Base-by-base conservation (phyloP, 805 yeast species). In the Lachancea meyersii region DNA sequence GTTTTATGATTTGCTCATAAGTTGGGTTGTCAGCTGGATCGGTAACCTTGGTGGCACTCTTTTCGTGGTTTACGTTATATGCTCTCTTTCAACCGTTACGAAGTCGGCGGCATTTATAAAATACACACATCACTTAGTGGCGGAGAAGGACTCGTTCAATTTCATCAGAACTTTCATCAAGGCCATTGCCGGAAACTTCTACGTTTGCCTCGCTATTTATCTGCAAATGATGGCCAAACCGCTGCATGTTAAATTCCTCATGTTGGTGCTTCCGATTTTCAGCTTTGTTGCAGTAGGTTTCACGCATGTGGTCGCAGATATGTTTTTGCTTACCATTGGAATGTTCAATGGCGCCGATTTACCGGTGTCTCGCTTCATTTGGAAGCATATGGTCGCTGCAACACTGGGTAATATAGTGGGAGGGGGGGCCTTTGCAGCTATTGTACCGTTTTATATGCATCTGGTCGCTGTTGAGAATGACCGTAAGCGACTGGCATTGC, bases 281-380 rank as follows among this genome's bases (percentile, higher is more conserved):
- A 78, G 89, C 0, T 83, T 86, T 61, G 93, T 83, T n/a, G 53
- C 80, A 1, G 68, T 80, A 69, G 93, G 94, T 0, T 86, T 79
- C 61, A 78, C 86, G 2, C 94, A 86, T 57, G 77, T 79, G 1
- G 87, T 86, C 7, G 95, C 94, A 1, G 95, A 86, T 58, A 83
- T 86, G 93, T 80, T 70, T 50, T 50, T 82, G 41, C 57, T 81
- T 4, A 77, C 80, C 7, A 75, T 78, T 48, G 94, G 86, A 0
- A 62, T 83, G 56, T 69, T 84, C 37, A 82, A 82, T 60, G 76
- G 80, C 13, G 83, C 86, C 1, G 72, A 76, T 2, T 65, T 80
- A 7, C 67, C 81, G 0, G 86, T 82, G 28, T 84, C 80, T 0
- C 61, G 64, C 8, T 80, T 78, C 45, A 77, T 82, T 9, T 85